These are phyloP conservation scores for Torulaspora franciscae DNA, from an alignment of 805 yeast species.

Conservation along the genomic window DNA sequence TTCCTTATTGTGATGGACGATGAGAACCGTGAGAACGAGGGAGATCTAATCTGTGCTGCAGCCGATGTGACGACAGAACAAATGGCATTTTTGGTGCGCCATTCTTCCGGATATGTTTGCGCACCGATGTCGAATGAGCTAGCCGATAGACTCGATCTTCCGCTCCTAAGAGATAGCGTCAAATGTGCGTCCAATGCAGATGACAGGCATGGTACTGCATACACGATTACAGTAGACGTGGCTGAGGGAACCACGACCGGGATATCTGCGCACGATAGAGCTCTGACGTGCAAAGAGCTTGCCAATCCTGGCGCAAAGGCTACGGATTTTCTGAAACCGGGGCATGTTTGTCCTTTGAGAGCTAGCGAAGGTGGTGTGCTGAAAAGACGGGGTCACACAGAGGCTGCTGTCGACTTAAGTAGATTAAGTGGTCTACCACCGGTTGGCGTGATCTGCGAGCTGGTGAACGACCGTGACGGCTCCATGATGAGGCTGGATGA, in stretches of 20 bases:
- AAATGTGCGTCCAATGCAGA: conserved; percentile 36
- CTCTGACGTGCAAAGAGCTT: conserved; percentile 67
- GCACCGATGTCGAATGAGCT: conserved; percentile 73
- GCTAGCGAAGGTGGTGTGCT: conserved; percentile 82
- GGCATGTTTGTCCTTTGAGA: conserved; percentile 88
- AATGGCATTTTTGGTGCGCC: conserved; percentile 90
- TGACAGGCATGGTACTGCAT: conserved; percentile 95
- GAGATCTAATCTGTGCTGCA: conserved; percentile 94
- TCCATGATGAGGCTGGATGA: conserved; percentile 91
- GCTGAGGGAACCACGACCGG: conserved; percentile 94
- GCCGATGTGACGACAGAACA: conserved; percentile 68
- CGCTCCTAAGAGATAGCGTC: conserved; percentile 51
- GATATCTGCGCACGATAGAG: conserved; percentile 90
- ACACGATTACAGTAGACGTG: conserved; percentile 86
- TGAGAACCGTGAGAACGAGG: conserved; percentile 94
- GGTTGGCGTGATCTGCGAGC: conserved; percentile 89
- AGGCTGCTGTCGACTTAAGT: conserved; percentile 90
- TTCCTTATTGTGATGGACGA: conserved; percentile 96
- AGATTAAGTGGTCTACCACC: conserved; percentile 70
- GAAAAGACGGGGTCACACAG: conserved; percentile 91
- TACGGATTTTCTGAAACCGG: conserved; percentile 78
- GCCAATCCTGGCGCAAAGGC: conserved; percentile 53
- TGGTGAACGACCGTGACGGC: conserved; percentile 90
- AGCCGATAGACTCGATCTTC: conserved; percentile 78
- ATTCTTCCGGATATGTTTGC: conserved; percentile 89